Base-by-base conservation (phyloP, 495 filamentous ascomycete species). In the Copromyces sp. region DNA sequence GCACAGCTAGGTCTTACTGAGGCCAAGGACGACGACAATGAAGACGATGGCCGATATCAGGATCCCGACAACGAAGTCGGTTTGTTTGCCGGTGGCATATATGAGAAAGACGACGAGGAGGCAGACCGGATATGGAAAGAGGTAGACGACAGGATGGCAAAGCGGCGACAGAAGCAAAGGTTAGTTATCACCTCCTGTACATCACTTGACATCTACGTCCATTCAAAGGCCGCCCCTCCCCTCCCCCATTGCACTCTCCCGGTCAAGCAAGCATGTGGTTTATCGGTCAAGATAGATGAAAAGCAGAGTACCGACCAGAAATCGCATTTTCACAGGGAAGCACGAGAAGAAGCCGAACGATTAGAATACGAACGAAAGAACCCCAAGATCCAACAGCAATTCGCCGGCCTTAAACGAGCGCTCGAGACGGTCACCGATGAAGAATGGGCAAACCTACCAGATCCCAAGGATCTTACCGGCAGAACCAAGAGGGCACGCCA, bases 371-470 rank as follows among this genome's bases (percentile, higher is more conserved):
- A 99, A 82, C 89, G 90, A 61, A 92, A 97, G 79, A 98, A 98
- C 79, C 95, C 95, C 5, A 99, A 98, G 82, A 98, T 99, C 70
- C 94, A 97, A 82, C 94, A 98, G 76, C 95, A 98, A 80, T 99
- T 99, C 79, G 94, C 94, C 79, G 96, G 97, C 75, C 85, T 98
- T 65, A 99, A 98, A 82, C 87, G 96, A 77, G 93, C 92, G 2
- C 86, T 99, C 35, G 92, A 91, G 41, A 91, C 90, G 17, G 90
- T 99, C 69, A 93, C 91, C 71, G 95, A 98, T 82, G 95, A 98
- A 70, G 94, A 98, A 74, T 99, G 95, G 95, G 94, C 94, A 53
- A 94, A 90, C 73, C 85, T 99, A 39, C 95, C 95, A 9, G 95
- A 99, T 75, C 94, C 97, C 44, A 95, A 95, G 72, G 95, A 99